phyloP scores from a whole-genome alignment of 2,329 filamentous ascomycete species.

The Colletotrichum zoysiae region DNA sequence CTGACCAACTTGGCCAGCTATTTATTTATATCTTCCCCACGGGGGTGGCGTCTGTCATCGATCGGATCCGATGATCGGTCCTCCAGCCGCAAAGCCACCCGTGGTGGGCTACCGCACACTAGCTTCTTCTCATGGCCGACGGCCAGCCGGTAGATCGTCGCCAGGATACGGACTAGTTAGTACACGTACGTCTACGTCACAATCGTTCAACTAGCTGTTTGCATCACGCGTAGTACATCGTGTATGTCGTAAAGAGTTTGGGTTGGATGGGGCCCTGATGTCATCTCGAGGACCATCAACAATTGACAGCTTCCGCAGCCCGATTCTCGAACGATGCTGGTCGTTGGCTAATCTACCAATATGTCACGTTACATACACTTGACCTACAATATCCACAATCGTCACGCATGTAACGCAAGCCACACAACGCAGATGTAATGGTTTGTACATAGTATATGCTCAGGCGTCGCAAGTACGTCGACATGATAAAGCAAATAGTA shows the following conservation, averaged over 20 bases:
- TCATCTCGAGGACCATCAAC: slow-evolving; percentile 65
- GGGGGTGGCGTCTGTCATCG: not conserved
- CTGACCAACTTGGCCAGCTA: not conserved
- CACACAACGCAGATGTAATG: slow-evolving; percentile 49
- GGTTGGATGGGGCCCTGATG: slow-evolving; percentile 64
- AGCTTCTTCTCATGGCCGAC: slow-evolving; percentile 62
- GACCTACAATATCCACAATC: slow-evolving; percentile 63
- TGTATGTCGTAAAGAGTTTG: slow-evolving; percentile 62
- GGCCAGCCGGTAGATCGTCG: slow-evolving; percentile 68
- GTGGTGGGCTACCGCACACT: slow-evolving; percentile 49
- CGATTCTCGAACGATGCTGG: slow-evolving; percentile 65
- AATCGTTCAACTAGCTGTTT: slow-evolving; percentile 29
- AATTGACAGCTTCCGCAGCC: slow-evolving; percentile 70
- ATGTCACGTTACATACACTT: slow-evolving; percentile 63
- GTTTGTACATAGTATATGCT: no score
- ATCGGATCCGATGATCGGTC: not conserved
- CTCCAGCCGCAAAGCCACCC: slow-evolving; percentile 32
- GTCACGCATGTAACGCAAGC: slow-evolving; percentile 45
- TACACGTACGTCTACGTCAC: slow-evolving; percentile 51
- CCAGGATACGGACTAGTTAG: slow-evolving; percentile 63
- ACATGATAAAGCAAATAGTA: no score
- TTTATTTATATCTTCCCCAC: not conserved
- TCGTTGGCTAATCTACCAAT: slow-evolving; percentile 63
- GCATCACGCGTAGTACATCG: slow-evolving; percentile 44
- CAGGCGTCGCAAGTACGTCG: no score